Evolutionary conservation across 352 stramenopile species (phyloP), one percentile per base, ranked within the genome.

Genomic region (Aphanomyces invadans): DNA sequence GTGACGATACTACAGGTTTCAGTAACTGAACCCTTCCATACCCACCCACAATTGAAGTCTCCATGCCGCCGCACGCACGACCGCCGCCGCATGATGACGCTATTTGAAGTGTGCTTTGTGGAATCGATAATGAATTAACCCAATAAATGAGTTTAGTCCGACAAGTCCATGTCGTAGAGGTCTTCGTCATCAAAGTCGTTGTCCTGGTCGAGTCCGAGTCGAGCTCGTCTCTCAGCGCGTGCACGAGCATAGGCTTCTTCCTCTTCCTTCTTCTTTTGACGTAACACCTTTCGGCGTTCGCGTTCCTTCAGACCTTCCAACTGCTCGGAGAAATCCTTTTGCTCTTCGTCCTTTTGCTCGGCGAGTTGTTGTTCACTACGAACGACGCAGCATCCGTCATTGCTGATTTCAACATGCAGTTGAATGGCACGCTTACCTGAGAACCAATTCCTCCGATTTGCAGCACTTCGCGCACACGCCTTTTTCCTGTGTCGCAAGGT

Each of bases 381-480:
- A n/a, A 10, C 44, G 21, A 45, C 26, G 36, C 11, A 42, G 21
- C 32, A 54, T 26, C 44, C 17, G 26, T 44, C 9, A 7, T 3
- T 54, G n/a, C n/a, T 17, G 9, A 23, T 53, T 23, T 0, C 25
- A 71, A 11, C 0, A 68, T 25, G 9, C 10, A 26, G 25, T 15
- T 65, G 4, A 68, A 28, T 19, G 25, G 36, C 5, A 23, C 19
- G 11, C 25, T 32, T 28, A 90, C 81, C 76, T 88, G 17, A 72
- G 65, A 23, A 89, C 73, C 33, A 90, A 83, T 48, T 90, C 82
- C 67, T 92, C 88, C 51, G 71, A 61, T 71, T 87, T 70, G 60
- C 82, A 90, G 74, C 89, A 96, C 80, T 96, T 92, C 74, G 86
- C 75, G 71, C 89, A 95, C 70, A 98, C 76, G 69, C 94, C 74